Percentiles rank a stretch among this genome's conserved stretches.
Conservation (phyloP, 1,139 yeast species). For the Candida buenavistaensis region DNA sequence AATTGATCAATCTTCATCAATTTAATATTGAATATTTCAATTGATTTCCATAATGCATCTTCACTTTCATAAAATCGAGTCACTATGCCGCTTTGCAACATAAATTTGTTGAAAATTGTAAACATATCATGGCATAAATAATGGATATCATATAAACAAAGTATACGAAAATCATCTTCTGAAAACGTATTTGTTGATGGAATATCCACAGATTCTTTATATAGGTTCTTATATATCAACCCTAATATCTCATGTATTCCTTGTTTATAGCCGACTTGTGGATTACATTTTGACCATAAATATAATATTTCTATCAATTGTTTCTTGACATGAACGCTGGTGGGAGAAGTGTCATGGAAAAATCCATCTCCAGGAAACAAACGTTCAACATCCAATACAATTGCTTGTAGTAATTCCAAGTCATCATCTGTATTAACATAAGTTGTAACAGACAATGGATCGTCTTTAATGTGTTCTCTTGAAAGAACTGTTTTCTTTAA, state of each 20-base stretch:
- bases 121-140: slow-evolving; percentile 49
- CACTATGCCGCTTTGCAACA: slow-evolving; percentile 38
- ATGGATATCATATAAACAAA: slow-evolving; percentile 37
- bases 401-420: slow-evolving; percentile 37
- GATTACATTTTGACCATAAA: slow-evolving; percentile 54
- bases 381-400: slow-evolving; percentile 64
- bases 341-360: slow-evolving; percentile 32
- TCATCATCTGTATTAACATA: slow-evolving; percentile 15
- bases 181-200: slow-evolving; percentile 36
- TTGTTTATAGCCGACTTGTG: slow-evolving; percentile 60
- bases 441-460: slow-evolving; percentile 14
- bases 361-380: slow-evolving; percentile 60
- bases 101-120: slow-evolving; percentile 43
- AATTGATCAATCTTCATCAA: slow-evolving; percentile 50
- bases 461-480: slow-evolving; percentile 14
- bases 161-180: slow-evolving; percentile 34
- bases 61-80: slow-evolving; percentile 46
- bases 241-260: slow-evolving; percentile 74
- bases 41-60: slow-evolving; percentile 39
- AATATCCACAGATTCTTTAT: slow-evolving; percentile 37
- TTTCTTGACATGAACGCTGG: slow-evolving; percentile 25
- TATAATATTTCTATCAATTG: slow-evolving; percentile 54
- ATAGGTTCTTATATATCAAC: slow-evolving; percentile 51
- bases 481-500: slow-evolving; percentile 17
- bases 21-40: slow-evolving; percentile 46